Evolutionary conservation across 1,284 basidiomycete species (phyloP), one percentile per base, ranked within the genome.

Genomic region (Ustilago bromivora): DNA sequence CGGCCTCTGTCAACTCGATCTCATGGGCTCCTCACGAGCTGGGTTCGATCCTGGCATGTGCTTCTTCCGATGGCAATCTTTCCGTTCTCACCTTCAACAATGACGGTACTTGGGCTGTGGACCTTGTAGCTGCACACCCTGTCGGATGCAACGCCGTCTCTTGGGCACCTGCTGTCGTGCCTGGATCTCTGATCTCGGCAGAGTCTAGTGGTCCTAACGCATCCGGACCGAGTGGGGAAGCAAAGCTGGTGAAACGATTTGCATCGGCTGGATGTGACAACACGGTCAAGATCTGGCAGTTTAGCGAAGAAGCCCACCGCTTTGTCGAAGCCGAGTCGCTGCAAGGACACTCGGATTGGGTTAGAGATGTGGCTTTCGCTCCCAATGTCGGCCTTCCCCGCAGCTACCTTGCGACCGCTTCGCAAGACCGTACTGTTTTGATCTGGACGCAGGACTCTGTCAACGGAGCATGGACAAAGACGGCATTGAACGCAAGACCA

Each of bases 11-110:
- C 68, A 99, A 99, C 88, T 96, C 96, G 0, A 93, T 99, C 43
- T 94, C 95, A 0, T 99, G 97, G 96, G 96, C 96, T 38, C 95
- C 97, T 1, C 95, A 97, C 82, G 96, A 98, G 86, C 91, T 98
- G 13, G 96, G 97, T 61, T 94, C 97, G 0, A 96, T 98, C 79
- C 90, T 99, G 53, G 96, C 95, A 1, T 99, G 96, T 84, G 96
- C 96, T 1, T 96, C 94, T n/a, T 97, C 95, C 3, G 96, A 99
- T 86, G 96, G 96, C 76, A 97, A 97, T 86, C 91, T 99, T 58
- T 98, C 96, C 9, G 95, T 99, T 32, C 89, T 99, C 70, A 94
- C 93, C 8, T 99, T 99, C 89, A 96, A 98, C 90, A 94, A 96
- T 84, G 96, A 98, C 84, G 96, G 96, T 57, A 95, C 96, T 66